These are phyloP conservation scores for Irpex sp. DNA, from an alignment of 1,284 basidiomycete genomes.

Conservation along the genomic window DNA sequence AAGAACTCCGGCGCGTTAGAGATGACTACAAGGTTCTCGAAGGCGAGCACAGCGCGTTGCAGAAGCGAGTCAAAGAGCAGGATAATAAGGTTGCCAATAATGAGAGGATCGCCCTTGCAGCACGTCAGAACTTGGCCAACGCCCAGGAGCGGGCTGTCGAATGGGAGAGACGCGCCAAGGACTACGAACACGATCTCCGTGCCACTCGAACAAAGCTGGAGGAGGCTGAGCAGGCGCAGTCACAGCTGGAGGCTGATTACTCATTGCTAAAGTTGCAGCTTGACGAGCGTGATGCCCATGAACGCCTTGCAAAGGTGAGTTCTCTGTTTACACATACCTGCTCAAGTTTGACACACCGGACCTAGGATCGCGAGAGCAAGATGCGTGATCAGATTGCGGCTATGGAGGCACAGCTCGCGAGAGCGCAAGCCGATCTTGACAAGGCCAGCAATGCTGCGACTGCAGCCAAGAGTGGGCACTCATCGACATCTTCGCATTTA, in stretches of 20 bases:
- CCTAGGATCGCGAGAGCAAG: conserved; percentile 66
- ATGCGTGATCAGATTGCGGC: conserved; percentile 60
- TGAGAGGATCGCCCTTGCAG: conserved; percentile 54
- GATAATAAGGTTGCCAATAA: conserved; percentile 57
- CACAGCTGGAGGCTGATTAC: conserved; percentile 67
- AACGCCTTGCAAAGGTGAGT: conserved; percentile 59
- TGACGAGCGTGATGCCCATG: conserved; percentile 70
- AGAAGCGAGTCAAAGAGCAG: conserved; percentile 69
- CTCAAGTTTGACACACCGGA: not conserved
- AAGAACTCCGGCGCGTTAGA: conserved; percentile 60
- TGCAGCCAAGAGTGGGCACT: conserved; percentile 13
- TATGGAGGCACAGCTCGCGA: conserved; percentile 61
- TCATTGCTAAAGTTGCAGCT: conserved; percentile 63
- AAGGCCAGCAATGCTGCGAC: conserved; percentile 41
- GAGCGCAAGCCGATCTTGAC: conserved; percentile 57
- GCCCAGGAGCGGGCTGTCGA: conserved; percentile 73
- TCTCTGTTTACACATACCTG: not conserved
- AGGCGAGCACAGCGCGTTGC: conserved; percentile 59
- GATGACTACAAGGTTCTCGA: conserved; percentile 66
- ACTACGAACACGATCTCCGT: conserved; percentile 61
- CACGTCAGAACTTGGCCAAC: conserved; percentile 62
- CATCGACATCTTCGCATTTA: conserved; percentile 10
- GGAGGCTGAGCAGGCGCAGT: conserved; percentile 57
- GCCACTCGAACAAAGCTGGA: conserved; percentile 56
- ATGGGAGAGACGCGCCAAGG: conserved; percentile 76